Evolutionary conservation across 805 yeast genomes (phyloP).

Genomic region (Nakazawaea ernobii): DNA sequence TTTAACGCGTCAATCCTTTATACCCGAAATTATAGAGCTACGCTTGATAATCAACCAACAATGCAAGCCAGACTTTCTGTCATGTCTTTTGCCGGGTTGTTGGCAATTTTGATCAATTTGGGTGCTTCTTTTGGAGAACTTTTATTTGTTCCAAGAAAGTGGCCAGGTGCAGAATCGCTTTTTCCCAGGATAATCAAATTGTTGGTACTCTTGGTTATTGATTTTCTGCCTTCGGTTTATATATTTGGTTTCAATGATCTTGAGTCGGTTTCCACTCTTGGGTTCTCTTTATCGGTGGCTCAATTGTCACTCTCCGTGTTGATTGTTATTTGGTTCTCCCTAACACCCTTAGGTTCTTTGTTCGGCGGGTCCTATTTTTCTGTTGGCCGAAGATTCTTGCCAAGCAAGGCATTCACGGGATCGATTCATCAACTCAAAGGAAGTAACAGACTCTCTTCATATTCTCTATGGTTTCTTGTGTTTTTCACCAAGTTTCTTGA

Average conservation of each 20-base stretch:
- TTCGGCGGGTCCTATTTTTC: constrained; percentile 35
- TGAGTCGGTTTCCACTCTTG: constrained; percentile 25
- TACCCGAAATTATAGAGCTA: constrained; percentile 48
- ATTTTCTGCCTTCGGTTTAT: constrained; percentile 46
- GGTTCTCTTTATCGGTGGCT: constrained; percentile 40
- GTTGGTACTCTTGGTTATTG: constrained; percentile 34
- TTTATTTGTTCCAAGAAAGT: constrained; percentile 61
- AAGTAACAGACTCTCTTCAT: constrained; percentile 53
- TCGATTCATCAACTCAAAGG: constrained; percentile 50
- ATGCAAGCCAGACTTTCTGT: constrained; percentile 48
- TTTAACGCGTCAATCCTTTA: constrained; percentile 66
- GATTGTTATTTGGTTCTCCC: constrained; percentile 50
- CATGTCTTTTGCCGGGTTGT: constrained; percentile 62
- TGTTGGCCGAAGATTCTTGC: constrained; percentile 36
- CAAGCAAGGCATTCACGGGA: constrained; percentile 55
- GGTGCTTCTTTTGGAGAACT: constrained; percentile 53
- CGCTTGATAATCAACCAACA: constrained; percentile 56
- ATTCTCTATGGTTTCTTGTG: constrained; percentile 63
- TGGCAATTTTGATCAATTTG: constrained; percentile 53
- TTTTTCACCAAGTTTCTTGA: constrained; percentile 66
- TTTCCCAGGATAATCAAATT: constrained; percentile 40
- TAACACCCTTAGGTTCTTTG: constrained; percentile 55
- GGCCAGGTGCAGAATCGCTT: constrained; percentile 68
- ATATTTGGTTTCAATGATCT: constrained; percentile 37
- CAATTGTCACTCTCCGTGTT: constrained; percentile 53